phyloP scores from a whole-genome alignment of 2,329 filamentous ascomycete species.

The Diplodia sapinea region DNA sequence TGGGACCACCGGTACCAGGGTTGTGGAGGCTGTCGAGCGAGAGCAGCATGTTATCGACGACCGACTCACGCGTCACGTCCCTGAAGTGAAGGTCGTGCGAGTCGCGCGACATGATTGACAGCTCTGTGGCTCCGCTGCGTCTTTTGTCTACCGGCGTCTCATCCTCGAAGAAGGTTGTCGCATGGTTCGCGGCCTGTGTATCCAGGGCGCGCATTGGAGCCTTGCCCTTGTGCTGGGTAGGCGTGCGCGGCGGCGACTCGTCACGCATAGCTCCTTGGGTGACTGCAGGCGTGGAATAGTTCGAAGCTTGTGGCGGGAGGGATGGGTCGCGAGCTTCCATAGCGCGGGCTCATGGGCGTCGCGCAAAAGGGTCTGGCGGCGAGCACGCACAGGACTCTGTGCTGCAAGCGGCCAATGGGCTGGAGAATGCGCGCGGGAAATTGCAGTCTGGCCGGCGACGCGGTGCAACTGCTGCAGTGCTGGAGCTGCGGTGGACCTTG shows the following conservation, averaged over 20 bases:
- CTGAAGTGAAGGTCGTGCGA: slow-evolving; percentile 87
- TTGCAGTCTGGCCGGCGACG: slow-evolving; percentile 20
- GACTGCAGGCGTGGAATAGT: slow-evolving; percentile 11
- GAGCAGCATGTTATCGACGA: slow-evolving; percentile 94
- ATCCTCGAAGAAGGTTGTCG: slow-evolving; percentile 33
- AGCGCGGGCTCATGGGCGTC: slow-evolving; percentile 29
- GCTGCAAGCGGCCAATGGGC: slow-evolving; percentile 22
- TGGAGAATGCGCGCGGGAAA: slow-evolving; percentile 28
- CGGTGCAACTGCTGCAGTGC: slow-evolving; percentile 14
- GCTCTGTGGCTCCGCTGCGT: slow-evolving; percentile 25
- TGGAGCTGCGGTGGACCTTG: slow-evolving; percentile 16
- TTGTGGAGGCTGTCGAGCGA: slow-evolving; percentile 78
- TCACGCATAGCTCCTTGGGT: slow-evolving; percentile 29
- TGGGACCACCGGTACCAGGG: slow-evolving; percentile 43
- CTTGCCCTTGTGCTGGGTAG: slow-evolving; percentile 22
- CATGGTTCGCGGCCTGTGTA: neutral
- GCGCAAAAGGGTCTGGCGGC: slow-evolving; percentile 29
- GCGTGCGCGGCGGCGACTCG: slow-evolving; percentile 30
- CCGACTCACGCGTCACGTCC: slow-evolving; percentile 81
- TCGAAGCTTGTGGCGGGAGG: slow-evolving; percentile 22
- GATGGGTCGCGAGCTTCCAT: slow-evolving; percentile 29
- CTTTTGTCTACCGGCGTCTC: slow-evolving; percentile 33
- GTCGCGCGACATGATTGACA: slow-evolving; percentile 54
- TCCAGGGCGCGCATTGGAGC: slow-evolving; percentile 29
- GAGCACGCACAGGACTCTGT: slow-evolving; percentile 18